phyloP scores from a whole-genome alignment of 345 rosid genomes.

The Bruguiera sexangula region DNA sequence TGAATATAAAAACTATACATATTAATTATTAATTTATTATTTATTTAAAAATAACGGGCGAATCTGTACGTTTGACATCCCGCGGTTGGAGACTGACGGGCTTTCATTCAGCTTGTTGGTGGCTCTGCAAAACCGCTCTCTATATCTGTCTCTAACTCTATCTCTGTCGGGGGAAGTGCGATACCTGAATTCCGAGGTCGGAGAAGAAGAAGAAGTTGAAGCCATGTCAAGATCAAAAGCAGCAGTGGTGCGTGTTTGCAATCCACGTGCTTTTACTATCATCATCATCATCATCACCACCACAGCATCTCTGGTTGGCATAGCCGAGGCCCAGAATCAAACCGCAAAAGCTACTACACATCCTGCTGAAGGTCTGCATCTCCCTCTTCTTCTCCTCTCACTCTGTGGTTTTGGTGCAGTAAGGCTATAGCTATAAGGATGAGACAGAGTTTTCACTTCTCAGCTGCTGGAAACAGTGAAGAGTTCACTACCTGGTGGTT shows the following conservation, averaged over 20 bases:
- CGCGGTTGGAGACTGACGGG: too few relatives aligned
- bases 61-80: too few relatives aligned
- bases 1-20: too few relatives aligned
- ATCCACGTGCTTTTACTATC: not conserved
- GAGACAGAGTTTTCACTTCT: not conserved
- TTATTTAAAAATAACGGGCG: too few relatives aligned
- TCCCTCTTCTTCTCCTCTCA: not conserved
- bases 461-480: not conserved
- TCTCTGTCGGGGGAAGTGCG: too few relatives aligned
- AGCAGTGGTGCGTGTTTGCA: not conserved
- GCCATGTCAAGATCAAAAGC: not conserved
- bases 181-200: too few relatives aligned
- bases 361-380: constrained; percentile 14
- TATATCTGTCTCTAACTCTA: too few relatives aligned
- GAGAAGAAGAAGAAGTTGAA: constrained; percentile 1
- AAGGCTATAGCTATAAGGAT: not conserved
- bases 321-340: constrained; percentile 21
- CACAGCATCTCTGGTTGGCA: too few relatives aligned
- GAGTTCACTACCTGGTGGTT: too few relatives aligned
- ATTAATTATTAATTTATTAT: too few relatives aligned
- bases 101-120: too few relatives aligned
- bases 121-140: too few relatives aligned
- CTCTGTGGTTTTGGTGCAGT: not conserved
- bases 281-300: not conserved
- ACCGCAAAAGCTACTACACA: constrained; percentile 14